Evolutionary conservation across 2,329 filamentous ascomycete genomes (phyloP).

Genomic region (Alternaria sp.): DNA sequence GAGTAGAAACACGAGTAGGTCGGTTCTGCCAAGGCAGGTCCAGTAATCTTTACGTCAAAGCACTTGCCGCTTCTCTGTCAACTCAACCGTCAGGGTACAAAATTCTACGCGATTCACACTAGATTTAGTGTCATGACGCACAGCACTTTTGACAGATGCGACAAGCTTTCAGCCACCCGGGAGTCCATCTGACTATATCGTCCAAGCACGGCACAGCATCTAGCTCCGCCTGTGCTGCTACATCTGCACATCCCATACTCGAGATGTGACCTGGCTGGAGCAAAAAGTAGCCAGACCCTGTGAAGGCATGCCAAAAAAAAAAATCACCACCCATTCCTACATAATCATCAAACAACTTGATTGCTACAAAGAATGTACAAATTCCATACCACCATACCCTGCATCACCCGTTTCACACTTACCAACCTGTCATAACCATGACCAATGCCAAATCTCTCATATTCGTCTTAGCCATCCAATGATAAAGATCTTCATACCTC

Average conservation of each 20-base stretch:
- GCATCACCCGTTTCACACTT: neutral
- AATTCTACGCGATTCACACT: conserved; percentile 2
- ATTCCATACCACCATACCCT: neutral
- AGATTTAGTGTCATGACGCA: conserved; percentile 1
- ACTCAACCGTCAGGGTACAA: neutral
- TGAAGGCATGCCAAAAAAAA: neutral
- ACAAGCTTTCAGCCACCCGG: conserved; percentile 1
- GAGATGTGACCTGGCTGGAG: neutral
- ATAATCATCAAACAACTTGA: neutral
- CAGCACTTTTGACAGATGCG: neutral
- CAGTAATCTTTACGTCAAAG: neutral
- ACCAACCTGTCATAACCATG: neutral
- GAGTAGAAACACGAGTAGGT: neutral
- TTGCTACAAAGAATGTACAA: conserved; percentile 3
- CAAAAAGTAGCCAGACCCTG: neutral
- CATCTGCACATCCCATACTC: neutral
- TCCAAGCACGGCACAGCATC: neutral
- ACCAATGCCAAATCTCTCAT: neutral
- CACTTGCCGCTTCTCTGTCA: neutral
- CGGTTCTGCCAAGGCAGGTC: neutral
- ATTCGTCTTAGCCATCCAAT: neutral
- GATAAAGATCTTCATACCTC: conserved; percentile 64
- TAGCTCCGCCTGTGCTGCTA: neutral
- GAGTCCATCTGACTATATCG: neutral
- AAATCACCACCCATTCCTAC: neutral